A percentile compares a stretch with the other conserved stretches of the same genome.
These are phyloP conservation scores for Talaromyces sp. DNA, from an alignment of 2,329 filamentous ascomycete genomes.

Conservation along the genomic window DNA sequence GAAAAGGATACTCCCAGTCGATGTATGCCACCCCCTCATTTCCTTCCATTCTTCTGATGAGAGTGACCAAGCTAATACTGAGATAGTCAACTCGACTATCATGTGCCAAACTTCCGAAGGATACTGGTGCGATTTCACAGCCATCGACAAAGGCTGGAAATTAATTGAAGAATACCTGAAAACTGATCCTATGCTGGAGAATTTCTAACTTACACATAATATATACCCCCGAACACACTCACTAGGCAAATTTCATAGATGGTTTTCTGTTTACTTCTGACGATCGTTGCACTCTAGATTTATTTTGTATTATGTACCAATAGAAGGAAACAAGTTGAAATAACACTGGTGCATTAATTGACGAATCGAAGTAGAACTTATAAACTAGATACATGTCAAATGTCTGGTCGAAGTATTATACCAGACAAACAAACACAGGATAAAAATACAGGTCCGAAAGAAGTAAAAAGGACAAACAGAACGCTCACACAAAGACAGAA, in stretches of 20 bases:
- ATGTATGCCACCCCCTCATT: not conserved
- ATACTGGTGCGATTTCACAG: not conserved
- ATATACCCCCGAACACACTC: no score
- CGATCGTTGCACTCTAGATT: not conserved
- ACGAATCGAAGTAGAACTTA: not conserved
- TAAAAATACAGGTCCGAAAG: not conserved
- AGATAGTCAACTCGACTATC: not conserved
- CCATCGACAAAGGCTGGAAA: not conserved
- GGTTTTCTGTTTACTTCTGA: not conserved
- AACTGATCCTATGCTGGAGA: not conserved
- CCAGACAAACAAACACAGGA: not conserved
- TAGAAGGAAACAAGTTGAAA: not conserved
- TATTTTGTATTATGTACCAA: not conserved
- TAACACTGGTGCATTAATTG: not conserved
- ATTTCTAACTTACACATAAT: not conserved
- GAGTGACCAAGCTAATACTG: no score
- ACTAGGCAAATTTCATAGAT: not conserved
- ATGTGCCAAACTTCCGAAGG: slow-evolving; percentile 6
- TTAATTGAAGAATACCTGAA: not conserved
- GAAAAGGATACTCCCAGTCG: not conserved
- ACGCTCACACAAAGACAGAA: not conserved
- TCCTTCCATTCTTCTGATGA: no score
- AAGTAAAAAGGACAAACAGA: slow-evolving; percentile 23
- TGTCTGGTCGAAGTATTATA: not conserved
- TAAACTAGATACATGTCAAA: not conserved